These are phyloP conservation scores for Blastobotrys malaysiensis DNA, from an alignment of 1,139 yeast genomes.

Conservation along the genomic window DNA sequence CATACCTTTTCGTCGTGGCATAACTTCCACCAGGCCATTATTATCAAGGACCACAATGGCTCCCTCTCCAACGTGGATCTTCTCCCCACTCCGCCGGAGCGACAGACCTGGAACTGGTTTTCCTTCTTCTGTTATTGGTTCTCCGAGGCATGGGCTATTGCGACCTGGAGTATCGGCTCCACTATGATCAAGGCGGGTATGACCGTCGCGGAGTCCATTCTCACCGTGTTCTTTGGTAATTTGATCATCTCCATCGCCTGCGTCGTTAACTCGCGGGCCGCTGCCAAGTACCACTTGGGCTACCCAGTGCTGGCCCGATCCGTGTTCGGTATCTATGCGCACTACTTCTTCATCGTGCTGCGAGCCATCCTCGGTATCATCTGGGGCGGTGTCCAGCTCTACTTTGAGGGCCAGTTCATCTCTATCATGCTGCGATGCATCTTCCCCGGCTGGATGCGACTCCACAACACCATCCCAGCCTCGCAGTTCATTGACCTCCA, in stretches of 20 bases:
- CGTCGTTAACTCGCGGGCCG: constrained; percentile 20
- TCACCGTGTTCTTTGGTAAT: constrained; percentile 14
- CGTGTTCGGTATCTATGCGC: constrained; percentile 20
- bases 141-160: constrained; percentile 21
- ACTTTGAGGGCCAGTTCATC: constrained; percentile 36
- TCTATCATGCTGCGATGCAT: constrained; percentile 61
- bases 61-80: constrained; percentile 14
- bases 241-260: constrained; percentile 15
- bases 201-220: constrained; percentile 13
- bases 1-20: constrained; percentile 13
- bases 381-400: constrained; percentile 30
- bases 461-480: constrained; percentile 46
- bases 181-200: constrained; percentile 16
- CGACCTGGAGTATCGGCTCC: constrained; percentile 15
- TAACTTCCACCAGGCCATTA: constrained; percentile 11
- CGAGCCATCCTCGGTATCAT: constrained; percentile 28
- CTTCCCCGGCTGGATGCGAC: constrained; percentile 54
- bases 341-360: constrained; percentile 24
- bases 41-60: constrained; percentile 12
- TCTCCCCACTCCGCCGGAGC: constrained; percentile 15
- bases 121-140: constrained; percentile 19
- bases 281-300: constrained; percentile 21
- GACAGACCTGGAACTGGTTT: constrained; percentile 17
- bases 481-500: constrained; percentile 28
- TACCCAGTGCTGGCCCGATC: constrained; percentile 21